phyloP scores from a whole-genome alignment of 768 basidiomycete species.

The Rhodosporidiobolus odoratus region DNA sequence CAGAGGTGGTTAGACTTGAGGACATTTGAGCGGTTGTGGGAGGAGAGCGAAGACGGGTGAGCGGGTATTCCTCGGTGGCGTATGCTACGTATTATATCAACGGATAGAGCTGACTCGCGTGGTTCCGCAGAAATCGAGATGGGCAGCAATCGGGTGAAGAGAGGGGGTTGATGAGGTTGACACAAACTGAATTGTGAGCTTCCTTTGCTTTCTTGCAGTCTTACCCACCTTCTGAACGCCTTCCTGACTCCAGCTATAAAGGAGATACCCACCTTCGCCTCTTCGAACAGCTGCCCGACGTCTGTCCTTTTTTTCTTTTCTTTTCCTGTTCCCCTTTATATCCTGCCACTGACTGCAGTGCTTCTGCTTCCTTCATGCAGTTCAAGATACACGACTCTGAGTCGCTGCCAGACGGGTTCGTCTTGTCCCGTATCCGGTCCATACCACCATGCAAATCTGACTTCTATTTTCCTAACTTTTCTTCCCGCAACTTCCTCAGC shows the following conservation, averaged over 20 bases:
- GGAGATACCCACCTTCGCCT: constrained; percentile 44
- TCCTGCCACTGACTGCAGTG: too few species aligned
- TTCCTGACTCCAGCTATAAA: constrained; percentile 1
- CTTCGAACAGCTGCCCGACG: constrained; percentile 46
- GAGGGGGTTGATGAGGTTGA: constrained; percentile 43
- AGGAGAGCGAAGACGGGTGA: constrained; percentile 40
- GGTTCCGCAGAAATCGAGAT: too few species aligned
- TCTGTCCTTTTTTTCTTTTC: constrained; percentile 23
- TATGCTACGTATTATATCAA: too few species aligned
- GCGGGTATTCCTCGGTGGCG: too few species aligned
- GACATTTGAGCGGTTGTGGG: constrained; percentile 45
- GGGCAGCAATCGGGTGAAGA: constrained; percentile 35
- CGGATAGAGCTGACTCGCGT: too few species aligned
- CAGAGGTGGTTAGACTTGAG: constrained; percentile 43
- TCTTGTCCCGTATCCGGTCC: too few species aligned
- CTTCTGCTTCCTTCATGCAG: background rate
- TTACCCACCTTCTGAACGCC: background rate
- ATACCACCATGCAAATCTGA: too few species aligned
- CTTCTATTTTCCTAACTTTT: background rate
- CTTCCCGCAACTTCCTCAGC: background rate
- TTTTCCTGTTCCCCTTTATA: background rate
- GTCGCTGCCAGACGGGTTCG: constrained; percentile 9
- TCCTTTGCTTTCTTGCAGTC: too few species aligned
- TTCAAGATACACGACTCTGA: constrained; percentile 20
- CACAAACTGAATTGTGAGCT: constrained; percentile 47